These are phyloP conservation scores for Saccharomycopsis guyanensis DNA, from an alignment of 805 yeast species.

Conservation along the genomic window DNA sequence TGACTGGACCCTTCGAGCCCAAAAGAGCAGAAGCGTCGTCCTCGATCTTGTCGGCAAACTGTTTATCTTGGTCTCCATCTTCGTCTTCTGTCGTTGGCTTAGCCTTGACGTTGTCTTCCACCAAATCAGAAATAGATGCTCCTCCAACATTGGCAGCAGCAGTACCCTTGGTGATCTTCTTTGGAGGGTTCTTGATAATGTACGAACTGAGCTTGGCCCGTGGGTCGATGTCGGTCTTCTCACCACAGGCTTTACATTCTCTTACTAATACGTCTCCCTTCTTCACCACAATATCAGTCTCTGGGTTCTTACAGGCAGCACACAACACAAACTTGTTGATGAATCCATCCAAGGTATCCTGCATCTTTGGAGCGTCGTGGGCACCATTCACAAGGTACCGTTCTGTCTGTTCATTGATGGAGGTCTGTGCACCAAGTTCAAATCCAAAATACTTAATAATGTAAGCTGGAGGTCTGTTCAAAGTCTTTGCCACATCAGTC, in stretches of 20 bases:
- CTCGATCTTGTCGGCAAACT: constrained; percentile 37
- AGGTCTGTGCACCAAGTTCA: constrained; percentile 95
- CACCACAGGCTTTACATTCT: constrained; percentile 98
- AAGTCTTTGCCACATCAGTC: constrained; percentile 88
- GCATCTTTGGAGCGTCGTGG: constrained; percentile 83
- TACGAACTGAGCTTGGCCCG: constrained; percentile 40
- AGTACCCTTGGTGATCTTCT: constrained; percentile 51
- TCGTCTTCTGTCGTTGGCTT: neutral
- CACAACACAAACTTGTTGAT: constrained; percentile 89
- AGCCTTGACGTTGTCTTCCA: constrained; percentile 1
- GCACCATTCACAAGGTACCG: constrained; percentile 91
- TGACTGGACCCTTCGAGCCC: neutral
- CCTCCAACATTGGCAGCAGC: constrained; percentile 39
- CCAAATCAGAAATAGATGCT: constrained; percentile 3
- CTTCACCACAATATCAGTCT: constrained; percentile 81
- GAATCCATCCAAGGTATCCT: constrained; percentile 91
- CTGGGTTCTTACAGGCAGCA: constrained; percentile 94
- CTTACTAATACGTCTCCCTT: constrained; percentile 69
- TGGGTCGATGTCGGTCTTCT: constrained; percentile 36
- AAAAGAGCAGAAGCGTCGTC: constrained; percentile 31
- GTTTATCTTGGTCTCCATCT: constrained; percentile 32
- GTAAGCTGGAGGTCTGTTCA: constrained; percentile 88
- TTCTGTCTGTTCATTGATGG: constrained; percentile 70
- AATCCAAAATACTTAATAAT: constrained; percentile 92
- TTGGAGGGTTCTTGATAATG: constrained; percentile 42